Conservation (phyloP, 108 stramenopile species). For the Epithemia pelagica region DNA sequence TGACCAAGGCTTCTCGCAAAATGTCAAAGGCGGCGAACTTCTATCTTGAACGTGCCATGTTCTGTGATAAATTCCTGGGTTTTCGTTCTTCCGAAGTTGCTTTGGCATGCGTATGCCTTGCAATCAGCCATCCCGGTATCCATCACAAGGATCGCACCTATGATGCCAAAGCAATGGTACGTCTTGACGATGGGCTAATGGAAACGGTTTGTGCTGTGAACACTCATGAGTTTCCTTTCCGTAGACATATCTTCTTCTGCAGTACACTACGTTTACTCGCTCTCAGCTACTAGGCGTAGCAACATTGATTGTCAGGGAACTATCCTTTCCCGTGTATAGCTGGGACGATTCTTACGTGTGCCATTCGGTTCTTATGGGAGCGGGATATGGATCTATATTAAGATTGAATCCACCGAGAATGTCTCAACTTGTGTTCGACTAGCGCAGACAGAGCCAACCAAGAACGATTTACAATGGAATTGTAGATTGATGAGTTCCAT, state of each 20-base stretch:
- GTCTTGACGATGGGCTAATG: neutral
- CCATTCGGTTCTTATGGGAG: neutral
- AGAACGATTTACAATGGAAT: too few relatives aligned
- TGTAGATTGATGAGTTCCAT: too few relatives aligned
- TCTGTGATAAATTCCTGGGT: constrained; percentile 85
- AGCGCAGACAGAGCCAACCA: too few relatives aligned
- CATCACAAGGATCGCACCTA: neutral
- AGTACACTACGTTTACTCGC: neutral
- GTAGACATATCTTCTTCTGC: neutral
- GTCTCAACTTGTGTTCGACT: neutral
- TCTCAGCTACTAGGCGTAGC: neutral
- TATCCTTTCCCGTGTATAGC: neutral
- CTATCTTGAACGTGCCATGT: constrained; percentile 92
- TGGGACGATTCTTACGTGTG: neutral
- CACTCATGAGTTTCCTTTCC: neutral
- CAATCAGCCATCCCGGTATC: constrained; percentile 41
- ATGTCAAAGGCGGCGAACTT: constrained; percentile 64
- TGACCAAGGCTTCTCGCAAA: constrained; percentile 11
- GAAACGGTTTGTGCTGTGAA: neutral
- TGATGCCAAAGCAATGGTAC: neutral
- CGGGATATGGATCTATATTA: neutral
- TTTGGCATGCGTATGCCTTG: constrained; percentile 84
- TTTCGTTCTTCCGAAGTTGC: constrained; percentile 84
- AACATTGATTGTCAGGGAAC: neutral
- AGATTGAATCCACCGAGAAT: neutral